Base-by-base conservation (phyloP, 345 rosid species). In the Ricinus communis region DNA sequence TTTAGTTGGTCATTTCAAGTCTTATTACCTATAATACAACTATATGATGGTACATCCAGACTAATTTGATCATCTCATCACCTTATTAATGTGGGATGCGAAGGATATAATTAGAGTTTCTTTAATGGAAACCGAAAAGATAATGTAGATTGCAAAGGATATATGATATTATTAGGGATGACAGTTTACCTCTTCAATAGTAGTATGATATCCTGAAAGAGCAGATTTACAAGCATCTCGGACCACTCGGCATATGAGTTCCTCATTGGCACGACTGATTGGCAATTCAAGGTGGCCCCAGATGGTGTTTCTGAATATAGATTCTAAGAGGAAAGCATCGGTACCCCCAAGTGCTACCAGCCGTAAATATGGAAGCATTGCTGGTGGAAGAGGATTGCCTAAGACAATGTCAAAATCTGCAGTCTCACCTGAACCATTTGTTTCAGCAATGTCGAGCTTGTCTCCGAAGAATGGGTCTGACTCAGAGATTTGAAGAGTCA, bases 211-310 rank as follows among this genome's bases (percentile, higher is more conserved):
- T 57, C 88, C 86, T 62, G 97, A 90, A 71, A 88, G 80, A 63
- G 96, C 98, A 74, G 96, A 84, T 81, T 82, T 88, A 86, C 97
- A 94, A 49, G 90, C 95, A 79, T 88, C 91, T 54, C 82, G 80
- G 76, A 93, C 82, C 50, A 84, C 98, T 47, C 76, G 86, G 68
- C 98, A 91, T 74, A 93, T 87, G 53, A 88, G 87, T 76, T 91
- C 98, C 82, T 93, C 98, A 63, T 93, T 93, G 56, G 88, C 77
- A 69, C 72, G 84, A 59, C 97, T 94, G 68, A 94, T 75, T 38
- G 97, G 97, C 81, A 90, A 77, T 65, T 90, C 91, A 73, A 94
- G 90, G 79, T 91, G 97, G 47, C 82, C 97, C 98, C 98, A 94
- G 55, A 94, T 68, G 18, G 90, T 50, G 83, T 94, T 90, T 64